Conservation (phyloP, 805 yeast species). For the Ascoidea tarda region DNA sequence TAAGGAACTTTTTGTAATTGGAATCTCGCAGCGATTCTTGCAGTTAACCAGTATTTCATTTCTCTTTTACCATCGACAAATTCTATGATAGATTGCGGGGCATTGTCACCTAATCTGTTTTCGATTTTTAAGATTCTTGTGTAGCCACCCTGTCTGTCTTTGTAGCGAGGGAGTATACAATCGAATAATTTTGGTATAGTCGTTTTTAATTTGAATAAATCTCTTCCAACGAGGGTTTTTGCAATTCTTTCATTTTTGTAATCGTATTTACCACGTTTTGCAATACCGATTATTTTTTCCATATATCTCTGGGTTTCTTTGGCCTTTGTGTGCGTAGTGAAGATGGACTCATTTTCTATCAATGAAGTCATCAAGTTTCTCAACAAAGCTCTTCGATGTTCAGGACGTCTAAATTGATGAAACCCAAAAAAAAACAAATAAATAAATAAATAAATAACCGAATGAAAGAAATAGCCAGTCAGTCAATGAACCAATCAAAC, state of each 20-base stretch:
- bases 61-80: constrained; percentile 64
- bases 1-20: constrained; percentile 44
- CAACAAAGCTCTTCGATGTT: constrained; percentile 41
- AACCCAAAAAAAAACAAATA: no score
- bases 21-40: constrained; percentile 74
- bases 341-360: constrained; percentile 55
- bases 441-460: no score
- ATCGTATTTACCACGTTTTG: constrained; percentile 22
- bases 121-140: constrained; percentile 77
- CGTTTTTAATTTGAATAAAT: constrained; percentile 32
- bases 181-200: constrained; percentile 52
- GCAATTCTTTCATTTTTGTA: constrained; percentile 9
- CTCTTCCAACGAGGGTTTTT: constrained; percentile 22
- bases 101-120: constrained; percentile 78
- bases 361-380: constrained; percentile 55
- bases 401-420: constrained; percentile 22
- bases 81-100: constrained; percentile 81
- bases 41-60: constrained; percentile 61
- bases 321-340: constrained; percentile 66
- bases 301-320: constrained; percentile 50
- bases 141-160: constrained; percentile 60
- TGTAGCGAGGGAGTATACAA: constrained; percentile 52
- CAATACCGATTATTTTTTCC: constrained; percentile 48
- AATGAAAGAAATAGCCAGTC: no score
- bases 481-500: no score